Conservation (phyloP, 2,329 filamentous ascomycete genomes). For the Phaeosphaeriaceae sp. region DNA sequence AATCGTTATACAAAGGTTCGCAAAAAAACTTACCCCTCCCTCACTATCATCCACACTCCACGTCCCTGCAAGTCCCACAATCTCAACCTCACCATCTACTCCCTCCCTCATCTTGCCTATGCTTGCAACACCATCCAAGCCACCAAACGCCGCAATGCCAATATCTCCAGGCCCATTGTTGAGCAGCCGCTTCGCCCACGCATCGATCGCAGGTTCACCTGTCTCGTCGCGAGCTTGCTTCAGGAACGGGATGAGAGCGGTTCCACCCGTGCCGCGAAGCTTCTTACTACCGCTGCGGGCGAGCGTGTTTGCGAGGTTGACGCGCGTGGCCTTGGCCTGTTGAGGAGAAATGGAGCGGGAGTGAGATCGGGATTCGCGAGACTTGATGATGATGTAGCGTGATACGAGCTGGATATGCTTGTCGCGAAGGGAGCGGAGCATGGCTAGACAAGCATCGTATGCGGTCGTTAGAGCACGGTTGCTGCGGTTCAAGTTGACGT, state of each 20-base stretch:
- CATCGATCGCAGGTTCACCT: conserved; percentile 82
- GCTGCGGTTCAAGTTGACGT: conserved; percentile 68
- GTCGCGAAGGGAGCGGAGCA: conserved; percentile 80
- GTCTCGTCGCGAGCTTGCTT: conserved; percentile 98
- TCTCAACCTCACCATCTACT: conserved; percentile 61
- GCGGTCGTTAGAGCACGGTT: conserved; percentile 76
- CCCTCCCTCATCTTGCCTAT: conserved; percentile 61
- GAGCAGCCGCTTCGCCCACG: conserved; percentile 66
- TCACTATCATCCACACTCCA: conserved; percentile 91
- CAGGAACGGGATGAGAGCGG: conserved; percentile 90
- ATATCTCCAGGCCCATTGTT: conserved; percentile 57
- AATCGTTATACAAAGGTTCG: neutral
- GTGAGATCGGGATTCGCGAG: conserved; percentile 73
- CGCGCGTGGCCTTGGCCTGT: conserved; percentile 45
- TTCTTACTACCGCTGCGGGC: conserved; percentile 57
- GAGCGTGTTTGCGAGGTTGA: conserved; percentile 66
- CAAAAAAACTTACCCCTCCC: conserved; percentile 54
- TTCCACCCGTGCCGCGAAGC: conserved; percentile 89
- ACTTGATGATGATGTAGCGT: conserved; percentile 92
- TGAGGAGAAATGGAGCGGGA: conserved; percentile 67
- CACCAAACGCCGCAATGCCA: conserved; percentile 9
- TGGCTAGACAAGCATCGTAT: conserved; percentile 88
- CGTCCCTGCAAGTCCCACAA: conserved; percentile 78
- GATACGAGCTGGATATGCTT: conserved; percentile 97
- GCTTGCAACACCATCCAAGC: conserved; percentile 1